Conservation (phyloP, 257 asterid genomes). For the Ehretia macrophylla region DNA sequence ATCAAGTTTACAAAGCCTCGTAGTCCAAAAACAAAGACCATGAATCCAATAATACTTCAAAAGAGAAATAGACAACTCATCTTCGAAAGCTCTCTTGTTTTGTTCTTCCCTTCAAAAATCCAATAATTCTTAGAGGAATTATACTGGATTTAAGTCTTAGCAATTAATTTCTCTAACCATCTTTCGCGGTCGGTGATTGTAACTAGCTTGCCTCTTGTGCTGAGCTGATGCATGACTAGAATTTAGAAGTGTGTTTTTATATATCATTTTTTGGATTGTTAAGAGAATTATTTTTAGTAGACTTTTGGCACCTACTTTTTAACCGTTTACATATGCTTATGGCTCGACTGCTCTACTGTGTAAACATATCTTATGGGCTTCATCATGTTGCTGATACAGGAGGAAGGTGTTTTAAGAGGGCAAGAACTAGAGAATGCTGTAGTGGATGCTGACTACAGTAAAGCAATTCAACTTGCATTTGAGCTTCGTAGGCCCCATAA, state of each 20-base stretch:
- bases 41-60: background rate
- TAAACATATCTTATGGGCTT: background rate
- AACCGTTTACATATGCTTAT: no score
- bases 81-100: no score
- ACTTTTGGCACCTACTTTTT: no score
- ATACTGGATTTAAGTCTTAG: background rate
- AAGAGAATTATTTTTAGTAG: no score
- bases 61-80: no score
- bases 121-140: slow-evolving; percentile 6
- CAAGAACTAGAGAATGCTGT: slow-evolving; percentile 95
- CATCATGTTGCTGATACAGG: slow-evolving; percentile 50
- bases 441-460: slow-evolving; percentile 62
- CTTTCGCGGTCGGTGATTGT: background rate
- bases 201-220: no score
- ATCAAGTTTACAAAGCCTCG: no score
- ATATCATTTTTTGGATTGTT: no score
- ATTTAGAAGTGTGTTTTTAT: no score
- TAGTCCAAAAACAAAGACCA: no score
- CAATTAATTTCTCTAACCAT: background rate
- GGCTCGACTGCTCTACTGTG: background rate
- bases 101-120: no score
- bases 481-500: slow-evolving; percentile 90
- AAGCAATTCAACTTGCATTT: slow-evolving; percentile 83
- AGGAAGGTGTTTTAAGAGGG: slow-evolving; percentile 75
- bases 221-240: no score